Evolutionary conservation across 2,329 filamentous ascomycete genomes (phyloP), one percentile per base, ranked within the genome.

Genomic region (Dothideomycetes sp.): DNA sequence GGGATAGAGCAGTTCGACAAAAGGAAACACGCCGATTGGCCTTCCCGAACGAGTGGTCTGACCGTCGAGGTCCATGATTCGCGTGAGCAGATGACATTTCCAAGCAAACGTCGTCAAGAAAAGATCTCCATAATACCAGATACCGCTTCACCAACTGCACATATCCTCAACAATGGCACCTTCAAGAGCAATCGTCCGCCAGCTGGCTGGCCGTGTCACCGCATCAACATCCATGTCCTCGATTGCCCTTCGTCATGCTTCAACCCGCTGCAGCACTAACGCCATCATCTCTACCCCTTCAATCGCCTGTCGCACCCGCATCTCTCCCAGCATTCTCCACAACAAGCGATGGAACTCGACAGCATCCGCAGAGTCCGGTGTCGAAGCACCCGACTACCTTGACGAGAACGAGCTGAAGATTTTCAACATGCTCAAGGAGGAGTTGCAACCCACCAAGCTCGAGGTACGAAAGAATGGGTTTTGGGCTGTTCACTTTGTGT

Each of bases 361-460:
- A 8, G 12, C 27, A 18, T 4, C 28, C 13, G 24, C 40, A 2
- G 10, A n/a, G 20, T 5, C 12, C 20, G 4, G 35, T 33, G 47
- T 56, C 16, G 50, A 67, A 49, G 55, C 68, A 16, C 68, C 68
- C 19, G 65, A 69, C 45, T 66, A 67, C 52, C 60, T 71, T 13
- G 60, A 62, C 33, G 64, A 67, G 42, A 55, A 54, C 43, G 68
- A 71, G 49, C 55, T 64, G 39, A 58, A 63, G 47, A 56, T 71
- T 27, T 71, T 71, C 56, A 58, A 65, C 33, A 65, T 66, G 45
- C 56, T 71, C 15, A 63, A 60, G 49, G 52, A 55, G 13, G 58
- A 57, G 23, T 45, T 71, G 30, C 49, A 60, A 5, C 68, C 68
- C 15, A 58, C 55, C 11, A 64, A 61, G 46, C 58, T 71, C 23